Evolutionary conservation across 768 basidiomycete genomes (phyloP).

Genomic region (Suillus weaverae): DNA sequence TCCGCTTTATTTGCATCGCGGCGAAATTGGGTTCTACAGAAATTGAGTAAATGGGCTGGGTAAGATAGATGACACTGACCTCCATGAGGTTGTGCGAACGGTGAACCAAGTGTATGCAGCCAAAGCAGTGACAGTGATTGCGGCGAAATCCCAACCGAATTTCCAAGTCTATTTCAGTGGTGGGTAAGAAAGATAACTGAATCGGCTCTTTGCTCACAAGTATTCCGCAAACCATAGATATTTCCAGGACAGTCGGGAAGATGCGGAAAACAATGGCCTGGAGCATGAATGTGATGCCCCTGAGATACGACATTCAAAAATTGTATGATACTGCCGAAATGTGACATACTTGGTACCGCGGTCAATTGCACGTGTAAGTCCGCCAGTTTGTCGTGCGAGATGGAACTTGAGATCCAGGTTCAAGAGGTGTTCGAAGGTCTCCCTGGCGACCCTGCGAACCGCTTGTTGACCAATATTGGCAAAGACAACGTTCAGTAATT

Average conservation of each 20-base stretch:
- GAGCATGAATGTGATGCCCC: slow-evolving; percentile 94
- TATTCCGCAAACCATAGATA: slow-evolving; percentile 96
- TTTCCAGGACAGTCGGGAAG: slow-evolving; percentile 93
- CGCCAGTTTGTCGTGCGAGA: slow-evolving; percentile 90
- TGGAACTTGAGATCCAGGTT: slow-evolving; percentile 92
- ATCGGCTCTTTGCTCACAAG: slow-evolving; percentile 53
- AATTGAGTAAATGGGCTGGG: background rate
- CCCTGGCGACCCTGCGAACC: slow-evolving; percentile 91
- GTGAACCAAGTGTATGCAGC: slow-evolving; percentile 97
- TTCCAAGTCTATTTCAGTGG: slow-evolving; percentile 74
- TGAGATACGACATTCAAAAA: slow-evolving; percentile 29
- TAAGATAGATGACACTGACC: slow-evolving; percentile 45
- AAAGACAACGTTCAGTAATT: slow-evolving; percentile 93
- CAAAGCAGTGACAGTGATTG: slow-evolving; percentile 82
- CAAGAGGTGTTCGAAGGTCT: slow-evolving; percentile 92
- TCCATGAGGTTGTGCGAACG: slow-evolving; percentile 92
- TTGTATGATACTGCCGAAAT: background rate
- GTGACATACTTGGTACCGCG: slow-evolving; percentile 86
- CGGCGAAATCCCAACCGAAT: slow-evolving; percentile 97
- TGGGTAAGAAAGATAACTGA: background rate
- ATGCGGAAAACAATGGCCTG: slow-evolving; percentile 94
- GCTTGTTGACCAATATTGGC: slow-evolving; percentile 94
- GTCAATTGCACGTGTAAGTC: slow-evolving; percentile 94
- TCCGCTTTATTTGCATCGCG: slow-evolving; percentile 95
- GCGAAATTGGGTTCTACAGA: slow-evolving; percentile 81